phyloP scores from a whole-genome alignment of 2,329 filamentous ascomycete species.

The Colletotrichum chrysophilum region DNA sequence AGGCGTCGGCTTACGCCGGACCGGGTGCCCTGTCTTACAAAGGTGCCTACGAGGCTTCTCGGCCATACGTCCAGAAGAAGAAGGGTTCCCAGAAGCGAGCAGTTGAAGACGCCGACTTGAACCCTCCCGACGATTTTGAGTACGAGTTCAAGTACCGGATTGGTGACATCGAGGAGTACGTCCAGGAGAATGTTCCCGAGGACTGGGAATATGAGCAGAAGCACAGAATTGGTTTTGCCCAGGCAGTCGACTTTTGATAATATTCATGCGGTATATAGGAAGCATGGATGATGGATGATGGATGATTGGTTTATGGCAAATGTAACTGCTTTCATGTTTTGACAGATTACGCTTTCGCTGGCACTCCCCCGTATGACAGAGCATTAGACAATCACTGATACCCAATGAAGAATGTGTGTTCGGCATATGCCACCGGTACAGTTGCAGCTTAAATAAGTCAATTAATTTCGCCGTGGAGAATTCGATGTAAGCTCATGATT shows the following conservation, averaged over 20 bases:
- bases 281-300: neutral
- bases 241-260: neutral
- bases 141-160: neutral
- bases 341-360: neutral
- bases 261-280: neutral
- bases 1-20: constrained; percentile 1
- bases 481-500: neutral
- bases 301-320: neutral
- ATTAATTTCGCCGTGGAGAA: neutral
- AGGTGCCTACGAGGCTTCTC: neutral
- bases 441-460: neutral
- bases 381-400: neutral
- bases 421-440: neutral
- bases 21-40: constrained; percentile 10
- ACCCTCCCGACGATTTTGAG: neutral
- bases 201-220: neutral
- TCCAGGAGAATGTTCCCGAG: neutral
- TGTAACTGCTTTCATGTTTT: neutral
- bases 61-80: neutral
- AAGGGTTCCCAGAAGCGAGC: neutral
- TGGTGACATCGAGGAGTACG: neutral
- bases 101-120: neutral
- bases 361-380: neutral
- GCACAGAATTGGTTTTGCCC: neutral
- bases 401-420: neutral